phyloP scores from a whole-genome alignment of 768 basidiomycete genomes.

The Lactarius sp. region DNA sequence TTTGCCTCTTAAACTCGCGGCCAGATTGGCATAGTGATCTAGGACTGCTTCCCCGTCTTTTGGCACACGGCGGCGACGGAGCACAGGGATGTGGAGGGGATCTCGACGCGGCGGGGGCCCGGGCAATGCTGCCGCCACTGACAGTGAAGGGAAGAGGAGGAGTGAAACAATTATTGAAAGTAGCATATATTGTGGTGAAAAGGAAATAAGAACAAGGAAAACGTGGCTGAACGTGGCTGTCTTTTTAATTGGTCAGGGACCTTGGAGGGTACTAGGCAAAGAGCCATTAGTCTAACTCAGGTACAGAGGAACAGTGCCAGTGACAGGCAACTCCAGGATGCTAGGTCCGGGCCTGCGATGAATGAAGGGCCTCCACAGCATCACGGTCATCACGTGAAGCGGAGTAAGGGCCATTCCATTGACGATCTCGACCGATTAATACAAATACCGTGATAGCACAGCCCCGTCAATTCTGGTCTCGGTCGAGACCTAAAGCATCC shows the following conservation, averaged over 20 bases:
- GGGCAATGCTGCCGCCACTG: constrained; percentile 27
- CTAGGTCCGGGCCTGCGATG: too few species aligned
- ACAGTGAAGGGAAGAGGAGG: constrained; percentile 31
- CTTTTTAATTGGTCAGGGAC: neutral
- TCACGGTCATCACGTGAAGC: too few species aligned
- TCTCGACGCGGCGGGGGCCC: constrained; percentile 32
- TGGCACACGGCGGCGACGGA: constrained; percentile 33
- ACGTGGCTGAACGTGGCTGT: neutral
- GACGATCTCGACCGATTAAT: too few species aligned
- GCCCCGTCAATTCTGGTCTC: constrained; percentile 31
- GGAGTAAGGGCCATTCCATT: too few species aligned
- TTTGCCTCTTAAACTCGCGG: constrained; percentile 32
- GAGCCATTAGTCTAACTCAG: too few species aligned
- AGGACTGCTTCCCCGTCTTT: neutral
- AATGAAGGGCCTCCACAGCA: too few species aligned
- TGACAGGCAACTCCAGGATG: too few species aligned
- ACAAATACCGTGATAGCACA: too few species aligned
- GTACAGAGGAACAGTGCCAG: too few species aligned
- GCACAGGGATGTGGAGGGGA: constrained; percentile 40
- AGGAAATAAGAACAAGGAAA: too few species aligned
- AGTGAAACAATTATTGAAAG: constrained; percentile 27
- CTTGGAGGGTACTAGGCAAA: too few species aligned
- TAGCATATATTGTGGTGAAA: constrained; percentile 3
- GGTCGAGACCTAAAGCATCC: constrained; percentile 28
- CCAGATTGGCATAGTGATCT: neutral